Percentiles rank a stretch among this genome's conserved stretches.
These are phyloP conservation scores for Syncephalastrum racemosum DNA, from an alignment of 371 early-diverging fungal genomes.

Conservation along the genomic window DNA sequence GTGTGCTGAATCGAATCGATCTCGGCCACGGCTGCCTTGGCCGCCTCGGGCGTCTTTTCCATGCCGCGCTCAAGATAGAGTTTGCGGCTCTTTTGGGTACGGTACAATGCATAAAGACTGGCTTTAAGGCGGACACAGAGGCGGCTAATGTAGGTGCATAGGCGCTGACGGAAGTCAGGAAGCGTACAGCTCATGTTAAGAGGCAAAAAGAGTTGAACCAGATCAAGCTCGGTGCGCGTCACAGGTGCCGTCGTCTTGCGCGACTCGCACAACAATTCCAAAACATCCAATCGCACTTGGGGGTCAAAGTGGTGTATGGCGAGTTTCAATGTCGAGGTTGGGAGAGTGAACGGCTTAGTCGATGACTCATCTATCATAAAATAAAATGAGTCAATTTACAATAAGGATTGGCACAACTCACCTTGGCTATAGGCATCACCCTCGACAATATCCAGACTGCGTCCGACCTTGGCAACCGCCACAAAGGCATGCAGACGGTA, in stretches of 20 bases:
- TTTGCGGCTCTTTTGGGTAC: constrained; percentile 29
- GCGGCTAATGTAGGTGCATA: constrained; percentile 60
- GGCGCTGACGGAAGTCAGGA: constrained; percentile 80
- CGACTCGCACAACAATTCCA: constrained; percentile 81
- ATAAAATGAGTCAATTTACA: background rate
- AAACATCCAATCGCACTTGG: constrained; percentile 77
- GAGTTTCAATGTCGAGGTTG: constrained; percentile 38
- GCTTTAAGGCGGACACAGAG: constrained; percentile 54
- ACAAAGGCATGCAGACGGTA: constrained; percentile 44
- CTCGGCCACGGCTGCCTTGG: constrained; percentile 18
- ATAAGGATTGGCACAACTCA: background rate
- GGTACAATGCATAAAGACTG: constrained; percentile 47
- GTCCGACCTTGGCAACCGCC: constrained; percentile 48
- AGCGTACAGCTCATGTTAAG: constrained; percentile 71
- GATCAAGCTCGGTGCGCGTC: constrained; percentile 52
- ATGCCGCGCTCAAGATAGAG: constrained; percentile 20
- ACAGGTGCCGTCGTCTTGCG: constrained; percentile 65
- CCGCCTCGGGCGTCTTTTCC: constrained; percentile 8
- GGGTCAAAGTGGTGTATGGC: constrained; percentile 74
- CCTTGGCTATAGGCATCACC: constrained; percentile 39
- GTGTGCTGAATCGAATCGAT: constrained; percentile 11
- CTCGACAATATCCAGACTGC: constrained; percentile 60
- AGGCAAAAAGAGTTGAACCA: constrained; percentile 60
- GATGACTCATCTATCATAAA: constrained; percentile 11
- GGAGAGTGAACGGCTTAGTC: constrained; percentile 22